These are phyloP conservation scores for Pleurotus tuber-regium DNA, from an alignment of 768 basidiomycete genomes.

Conservation along the genomic window DNA sequence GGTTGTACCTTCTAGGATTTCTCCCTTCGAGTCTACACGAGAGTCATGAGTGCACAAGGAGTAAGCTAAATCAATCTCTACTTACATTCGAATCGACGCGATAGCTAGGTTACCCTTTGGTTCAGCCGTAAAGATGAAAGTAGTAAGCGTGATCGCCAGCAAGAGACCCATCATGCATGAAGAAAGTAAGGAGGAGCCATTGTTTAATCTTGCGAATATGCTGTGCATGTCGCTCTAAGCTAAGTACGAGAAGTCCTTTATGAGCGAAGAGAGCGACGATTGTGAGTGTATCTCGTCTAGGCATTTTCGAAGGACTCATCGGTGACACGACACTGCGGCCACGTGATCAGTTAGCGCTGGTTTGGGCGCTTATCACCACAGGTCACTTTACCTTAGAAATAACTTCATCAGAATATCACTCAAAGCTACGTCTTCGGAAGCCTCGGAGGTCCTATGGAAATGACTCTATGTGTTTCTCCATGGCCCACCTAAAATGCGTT, in stretches of 20 bases:
- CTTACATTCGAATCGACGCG: conserved; percentile 76
- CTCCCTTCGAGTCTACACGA: conserved; percentile 1
- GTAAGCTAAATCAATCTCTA: conserved; percentile 12
- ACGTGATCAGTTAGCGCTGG: background rate
- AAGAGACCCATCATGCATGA: conserved; percentile 74
- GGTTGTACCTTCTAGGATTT: conserved; percentile 52
- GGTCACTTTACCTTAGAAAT: background rate
- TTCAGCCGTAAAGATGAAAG: conserved; percentile 58
- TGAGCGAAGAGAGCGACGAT: background rate
- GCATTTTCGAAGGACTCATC: background rate
- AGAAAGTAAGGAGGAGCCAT: conserved; percentile 68
- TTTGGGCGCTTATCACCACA: background rate
- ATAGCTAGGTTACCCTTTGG: conserved; percentile 59
- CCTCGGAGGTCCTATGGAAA: too few species aligned
- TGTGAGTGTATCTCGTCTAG: background rate
- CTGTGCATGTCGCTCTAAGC: conserved; percentile 55
- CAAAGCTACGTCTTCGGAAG: conserved; percentile 3
- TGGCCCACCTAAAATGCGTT: background rate
- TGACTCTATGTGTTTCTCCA: too few species aligned
- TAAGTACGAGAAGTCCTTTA: background rate
- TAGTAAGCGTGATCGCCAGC: conserved; percentile 69
- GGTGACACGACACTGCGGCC: background rate
- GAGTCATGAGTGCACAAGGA: background rate
- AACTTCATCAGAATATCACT: background rate
- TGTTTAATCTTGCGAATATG: conserved; percentile 68